Evolutionary conservation across 306 rosid genomes (phyloP).

Genomic region (Cucumis melo): DNA sequence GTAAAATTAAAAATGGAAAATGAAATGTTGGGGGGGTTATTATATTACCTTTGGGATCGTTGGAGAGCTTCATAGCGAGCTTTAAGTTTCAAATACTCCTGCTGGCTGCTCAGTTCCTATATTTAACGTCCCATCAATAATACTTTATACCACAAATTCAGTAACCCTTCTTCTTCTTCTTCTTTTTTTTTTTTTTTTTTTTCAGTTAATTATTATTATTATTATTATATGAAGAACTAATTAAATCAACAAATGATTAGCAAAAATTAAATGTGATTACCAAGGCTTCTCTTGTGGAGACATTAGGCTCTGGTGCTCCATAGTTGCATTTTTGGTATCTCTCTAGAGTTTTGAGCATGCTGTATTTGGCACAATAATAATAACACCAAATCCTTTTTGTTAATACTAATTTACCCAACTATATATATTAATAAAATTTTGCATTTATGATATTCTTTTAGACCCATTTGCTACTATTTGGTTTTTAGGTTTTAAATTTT

Average conservation of each 20-base stretch:
- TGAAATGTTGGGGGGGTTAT: not conserved
- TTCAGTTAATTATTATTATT: too few relatives aligned
- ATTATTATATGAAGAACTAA: not conserved
- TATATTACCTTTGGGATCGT: constrained; percentile 63
- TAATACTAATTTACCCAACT: not conserved
- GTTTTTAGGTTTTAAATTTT: too few relatives aligned
- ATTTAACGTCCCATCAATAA: not conserved
- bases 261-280: constrained; percentile 23
- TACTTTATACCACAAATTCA: not conserved
- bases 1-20: not conserved
- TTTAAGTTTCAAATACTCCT: constrained; percentile 93
- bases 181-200: not conserved
- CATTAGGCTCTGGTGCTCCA: constrained; percentile 83
- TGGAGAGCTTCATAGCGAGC: constrained; percentile 82
- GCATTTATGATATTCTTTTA: too few relatives aligned
- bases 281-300: constrained; percentile 87
- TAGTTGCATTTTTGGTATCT: constrained; percentile 96
- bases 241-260: not conserved
- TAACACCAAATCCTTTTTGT: not conserved
- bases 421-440: too few relatives aligned
- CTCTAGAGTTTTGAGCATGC: constrained; percentile 99
- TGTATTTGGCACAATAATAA: constrained; percentile 10
- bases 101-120: constrained; percentile 93
- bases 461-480: too few relatives aligned
- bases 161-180: not conserved